phyloP scores from a whole-genome alignment of 2,329 filamentous ascomycete species.

The Kalmusia sp. region DNA sequence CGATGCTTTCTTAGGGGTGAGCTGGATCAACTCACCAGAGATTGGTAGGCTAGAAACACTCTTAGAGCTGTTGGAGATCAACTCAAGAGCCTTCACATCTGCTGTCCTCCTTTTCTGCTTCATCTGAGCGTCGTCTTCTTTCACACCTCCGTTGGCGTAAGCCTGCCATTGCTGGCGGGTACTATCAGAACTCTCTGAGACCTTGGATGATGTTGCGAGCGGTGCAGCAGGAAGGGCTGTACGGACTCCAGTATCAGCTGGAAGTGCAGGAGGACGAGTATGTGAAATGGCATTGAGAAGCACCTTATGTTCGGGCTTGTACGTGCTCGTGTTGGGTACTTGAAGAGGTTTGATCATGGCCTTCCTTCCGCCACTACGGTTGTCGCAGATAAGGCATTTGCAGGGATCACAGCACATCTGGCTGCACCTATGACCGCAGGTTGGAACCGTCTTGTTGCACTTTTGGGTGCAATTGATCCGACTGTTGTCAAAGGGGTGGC shows the following conservation, averaged over 20 bases:
- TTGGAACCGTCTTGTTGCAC: conserved; percentile 26
- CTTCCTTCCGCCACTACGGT: conserved; percentile 28
- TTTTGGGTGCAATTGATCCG: conserved; percentile 43
- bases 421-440: conserved; percentile 39
- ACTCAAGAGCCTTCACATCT: conserved; percentile 17
- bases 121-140: conserved; percentile 28
- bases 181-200: conserved; percentile 1
- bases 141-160: conserved; percentile 26
- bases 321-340: conserved; percentile 2
- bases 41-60: neutral
- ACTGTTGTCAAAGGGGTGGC: conserved; percentile 42
- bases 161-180: conserved; percentile 18
- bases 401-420: conserved; percentile 38
- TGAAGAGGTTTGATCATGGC: conserved; percentile 31
- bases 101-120: conserved; percentile 19
- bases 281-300: conserved; percentile 5
- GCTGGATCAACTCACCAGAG: conserved; percentile 21
- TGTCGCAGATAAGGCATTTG: conserved; percentile 36
- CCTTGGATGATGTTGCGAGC: neutral
- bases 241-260: neutral
- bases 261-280: conserved; percentile 1
- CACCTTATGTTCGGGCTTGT: neutral
- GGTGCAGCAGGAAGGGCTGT: neutral
- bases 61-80: conserved; percentile 8
- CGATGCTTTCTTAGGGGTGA: conserved; percentile 20